Evolutionary conservation across 2,329 filamentous ascomycete species (phyloP).

Genomic region (Penicillium sp.): DNA sequence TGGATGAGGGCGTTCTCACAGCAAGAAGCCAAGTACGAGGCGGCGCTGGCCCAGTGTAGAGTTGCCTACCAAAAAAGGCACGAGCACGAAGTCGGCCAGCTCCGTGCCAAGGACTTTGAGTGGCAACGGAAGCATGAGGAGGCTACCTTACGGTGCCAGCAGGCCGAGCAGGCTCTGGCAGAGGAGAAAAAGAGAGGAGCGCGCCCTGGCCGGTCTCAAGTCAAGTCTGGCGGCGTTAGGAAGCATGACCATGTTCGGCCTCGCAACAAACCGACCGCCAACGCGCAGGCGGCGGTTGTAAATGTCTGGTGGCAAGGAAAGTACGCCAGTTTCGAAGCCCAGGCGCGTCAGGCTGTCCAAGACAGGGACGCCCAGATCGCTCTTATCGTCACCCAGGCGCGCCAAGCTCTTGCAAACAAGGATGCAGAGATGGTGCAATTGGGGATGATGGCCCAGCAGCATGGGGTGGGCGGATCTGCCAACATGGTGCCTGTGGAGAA

Average conservation of each 20-base stretch:
- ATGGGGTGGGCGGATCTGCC: too few species aligned
- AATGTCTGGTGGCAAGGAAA: conserved; percentile 1
- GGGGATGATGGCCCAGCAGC: too few species aligned
- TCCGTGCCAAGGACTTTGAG: background rate
- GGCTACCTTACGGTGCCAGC: background rate
- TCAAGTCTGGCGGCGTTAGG: background rate
- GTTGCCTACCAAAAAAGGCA: background rate
- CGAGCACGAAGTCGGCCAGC: background rate
- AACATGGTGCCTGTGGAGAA: too few species aligned
- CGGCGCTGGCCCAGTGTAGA: too few species aligned
- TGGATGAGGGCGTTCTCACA: background rate
- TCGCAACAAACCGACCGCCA: background rate
- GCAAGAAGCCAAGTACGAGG: background rate
- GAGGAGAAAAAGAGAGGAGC: background rate
- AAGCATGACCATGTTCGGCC: background rate
- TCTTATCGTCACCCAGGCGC: background rate
- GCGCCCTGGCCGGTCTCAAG: background rate
- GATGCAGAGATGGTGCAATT: too few species aligned
- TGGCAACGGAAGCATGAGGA: conserved; percentile 1
- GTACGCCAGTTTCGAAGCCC: background rate
- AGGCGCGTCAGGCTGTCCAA: background rate
- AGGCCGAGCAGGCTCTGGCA: background rate
- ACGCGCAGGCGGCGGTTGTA: conserved; percentile 1
- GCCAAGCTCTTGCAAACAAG: too few species aligned
- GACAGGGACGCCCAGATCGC: too few species aligned